Conservation (phyloP, 495 filamentous ascomycete genomes). For the Penicillium maclennaniae region DNA sequence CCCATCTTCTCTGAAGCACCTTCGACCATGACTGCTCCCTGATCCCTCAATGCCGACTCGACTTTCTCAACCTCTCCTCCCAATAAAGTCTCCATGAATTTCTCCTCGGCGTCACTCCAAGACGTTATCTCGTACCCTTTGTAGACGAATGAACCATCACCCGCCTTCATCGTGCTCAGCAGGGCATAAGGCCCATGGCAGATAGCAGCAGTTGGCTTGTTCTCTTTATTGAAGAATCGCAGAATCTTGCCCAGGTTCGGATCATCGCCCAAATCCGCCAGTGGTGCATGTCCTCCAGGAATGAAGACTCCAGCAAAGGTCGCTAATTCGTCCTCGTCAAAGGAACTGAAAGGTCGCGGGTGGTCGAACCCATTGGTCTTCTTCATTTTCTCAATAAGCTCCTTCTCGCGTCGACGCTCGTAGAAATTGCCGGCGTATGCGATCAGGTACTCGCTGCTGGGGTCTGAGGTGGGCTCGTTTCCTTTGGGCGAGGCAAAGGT, state of each 20-base stretch:
- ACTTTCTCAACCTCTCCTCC: constrained; percentile 32
- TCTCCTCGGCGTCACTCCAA: constrained; percentile 33
- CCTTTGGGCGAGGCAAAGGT: constrained; percentile 39
- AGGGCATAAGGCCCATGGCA: constrained; percentile 44
- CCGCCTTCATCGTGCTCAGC: constrained; percentile 30
- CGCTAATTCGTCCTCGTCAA: constrained; percentile 29
- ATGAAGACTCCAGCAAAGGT: constrained; percentile 37
- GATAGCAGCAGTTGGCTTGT: constrained; percentile 36
- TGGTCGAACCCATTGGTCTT: constrained; percentile 33
- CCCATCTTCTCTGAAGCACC: constrained; percentile 25
- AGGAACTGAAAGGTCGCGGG: constrained; percentile 24
- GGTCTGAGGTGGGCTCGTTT: constrained; percentile 31
- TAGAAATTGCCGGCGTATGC: constrained; percentile 41
- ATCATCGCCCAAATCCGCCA: constrained; percentile 35
- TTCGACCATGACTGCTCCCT: constrained; percentile 29
- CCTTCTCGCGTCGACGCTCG: constrained; percentile 34
- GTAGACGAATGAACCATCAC: constrained; percentile 33
- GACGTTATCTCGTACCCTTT: constrained; percentile 30
- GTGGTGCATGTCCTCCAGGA: constrained; percentile 41
- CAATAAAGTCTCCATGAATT: constrained; percentile 27
- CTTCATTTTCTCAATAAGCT: constrained; percentile 36
- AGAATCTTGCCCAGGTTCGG: constrained; percentile 37
- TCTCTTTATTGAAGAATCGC: constrained; percentile 30
- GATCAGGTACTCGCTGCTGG: constrained; percentile 32
- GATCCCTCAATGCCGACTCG: constrained; percentile 21